phyloP scores from a whole-genome alignment of 768 basidiomycete genomes.

The Tylopilus subfusipes region DNA sequence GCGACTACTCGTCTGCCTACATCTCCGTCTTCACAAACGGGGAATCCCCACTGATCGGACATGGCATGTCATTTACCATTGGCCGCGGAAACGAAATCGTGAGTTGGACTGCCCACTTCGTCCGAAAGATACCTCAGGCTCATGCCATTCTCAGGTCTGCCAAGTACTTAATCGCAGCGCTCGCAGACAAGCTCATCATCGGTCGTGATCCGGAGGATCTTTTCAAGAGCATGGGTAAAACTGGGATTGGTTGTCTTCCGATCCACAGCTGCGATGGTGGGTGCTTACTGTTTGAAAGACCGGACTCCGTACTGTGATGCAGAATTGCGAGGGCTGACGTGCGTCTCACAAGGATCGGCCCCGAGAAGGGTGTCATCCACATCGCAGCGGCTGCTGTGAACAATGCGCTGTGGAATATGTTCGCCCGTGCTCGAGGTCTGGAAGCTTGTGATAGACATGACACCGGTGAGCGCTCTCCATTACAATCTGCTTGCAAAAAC shows the following conservation, averaged over 20 bases:
- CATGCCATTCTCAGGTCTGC: slow-evolving; percentile 56
- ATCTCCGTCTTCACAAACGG: slow-evolving; percentile 68
- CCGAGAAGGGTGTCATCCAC: slow-evolving; percentile 94
- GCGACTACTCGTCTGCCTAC: slow-evolving; percentile 95
- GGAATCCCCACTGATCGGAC: slow-evolving; percentile 68
- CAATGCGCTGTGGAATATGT: slow-evolving; percentile 96
- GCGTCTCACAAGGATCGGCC: slow-evolving; percentile 66
- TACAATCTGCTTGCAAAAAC: not conserved
- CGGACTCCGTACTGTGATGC: not conserved
- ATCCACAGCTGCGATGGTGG: slow-evolving; percentile 89
- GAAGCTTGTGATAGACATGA: slow-evolving; percentile 92
- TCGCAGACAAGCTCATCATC: slow-evolving; percentile 77
- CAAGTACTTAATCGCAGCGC: slow-evolving; percentile 71
- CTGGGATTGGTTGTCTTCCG: slow-evolving; percentile 87
- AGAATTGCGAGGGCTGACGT: not conserved
- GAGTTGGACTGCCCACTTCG: slow-evolving; percentile 6
- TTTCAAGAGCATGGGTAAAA: slow-evolving; percentile 86
- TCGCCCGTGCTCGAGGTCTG: slow-evolving; percentile 76
- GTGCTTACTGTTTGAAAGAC: not conserved
- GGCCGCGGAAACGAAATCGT: slow-evolving; percentile 95
- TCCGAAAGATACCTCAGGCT: slow-evolving; percentile 1
- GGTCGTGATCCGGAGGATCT: slow-evolving; percentile 79
- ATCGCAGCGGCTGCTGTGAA: slow-evolving; percentile 85
- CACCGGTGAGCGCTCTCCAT: slow-evolving; percentile 47
- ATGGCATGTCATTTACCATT: slow-evolving; percentile 94